These are phyloP conservation scores for Salvia rosmarinus DNA, from an alignment of 257 asterid genomes.

Conservation along the genomic window DNA sequence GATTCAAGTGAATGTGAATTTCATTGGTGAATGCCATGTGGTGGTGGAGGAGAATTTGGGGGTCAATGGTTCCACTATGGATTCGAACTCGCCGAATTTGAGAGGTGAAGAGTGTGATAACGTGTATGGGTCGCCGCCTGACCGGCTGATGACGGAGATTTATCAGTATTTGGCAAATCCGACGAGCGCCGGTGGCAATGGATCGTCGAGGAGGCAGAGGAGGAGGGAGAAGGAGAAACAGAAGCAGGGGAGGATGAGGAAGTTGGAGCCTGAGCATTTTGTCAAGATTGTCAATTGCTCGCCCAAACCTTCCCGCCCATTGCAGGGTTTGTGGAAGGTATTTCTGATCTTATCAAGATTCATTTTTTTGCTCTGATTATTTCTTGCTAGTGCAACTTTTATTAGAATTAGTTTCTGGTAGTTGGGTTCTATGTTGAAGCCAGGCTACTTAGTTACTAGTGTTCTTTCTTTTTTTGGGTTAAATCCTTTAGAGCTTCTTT, in stretches of 20 bases:
- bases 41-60: constrained; percentile 69
- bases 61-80: constrained; percentile 34
- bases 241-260: constrained; percentile 59
- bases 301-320: constrained; percentile 67
- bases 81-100: constrained; percentile 46
- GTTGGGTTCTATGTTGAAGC: not conserved
- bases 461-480: too few relatives aligned
- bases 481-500: too few relatives aligned
- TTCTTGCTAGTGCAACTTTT: not conserved
- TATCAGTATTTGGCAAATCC: constrained; percentile 81
- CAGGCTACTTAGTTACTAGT: not conserved
- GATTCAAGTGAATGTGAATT: constrained; percentile 67
- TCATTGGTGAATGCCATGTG: constrained; percentile 63
- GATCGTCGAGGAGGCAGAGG: constrained; percentile 80
- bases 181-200: constrained; percentile 80
- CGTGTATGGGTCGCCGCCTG: constrained; percentile 75
- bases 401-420: not conserved
- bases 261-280: constrained; percentile 74
- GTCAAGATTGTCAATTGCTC: constrained; percentile 74
- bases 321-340: constrained; percentile 99
- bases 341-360: constrained; percentile 9
- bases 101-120: constrained; percentile 59
- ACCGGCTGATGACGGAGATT: constrained; percentile 64
- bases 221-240: constrained; percentile 79
- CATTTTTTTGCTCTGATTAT: not conserved